Evolutionary conservation across 2,329 filamentous ascomycete species (phyloP), one percentile per base, ranked within the genome.

Genomic region (Davidsoniella neocaledoniae): DNA sequence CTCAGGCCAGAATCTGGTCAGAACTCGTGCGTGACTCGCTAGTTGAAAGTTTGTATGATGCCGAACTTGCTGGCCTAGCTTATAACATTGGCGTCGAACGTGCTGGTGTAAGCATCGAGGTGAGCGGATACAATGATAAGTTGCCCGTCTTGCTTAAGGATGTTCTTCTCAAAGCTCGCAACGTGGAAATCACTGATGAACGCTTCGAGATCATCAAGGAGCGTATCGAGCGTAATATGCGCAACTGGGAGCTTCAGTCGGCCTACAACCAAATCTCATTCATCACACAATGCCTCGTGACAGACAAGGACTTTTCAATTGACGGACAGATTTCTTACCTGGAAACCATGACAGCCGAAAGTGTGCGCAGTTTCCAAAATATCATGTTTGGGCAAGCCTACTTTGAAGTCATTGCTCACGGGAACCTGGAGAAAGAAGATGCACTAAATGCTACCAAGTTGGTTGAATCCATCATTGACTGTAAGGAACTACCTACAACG

Each of bases 111-210:
- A 80, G 84, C 52, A 68, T 96, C 39, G 79, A 83, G 12, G 76
- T 96, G 3, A 81, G 79, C 25, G 91, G 91, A 0, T 98, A 96
- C 67, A 98, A 95, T 57, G 91, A 98, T 64, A 98, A 98, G 68
- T 78, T 98, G 59, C 72, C 83, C 0, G 86, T 95, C 0, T 73
- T 98, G 21, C 66, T 98, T 43, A 86, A 96, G 61, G 91, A 94
- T 61, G 85, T 96, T 3, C 69, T 94, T 23, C 67, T 79, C 10
- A 87, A 83, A 8, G 84, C 95, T 73, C 79, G 85, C 46, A 84
- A 94, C 58, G 70, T 96, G 4, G 77, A 87, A 37, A 74, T 96
- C 56, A 82, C 80, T 54, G 75, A 85, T n/a, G 87, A 93, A 50
- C 79, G 91, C 2, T 98, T 96, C 60, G 77, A 83, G 45, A 87